A percentile compares a stretch with the other conserved stretches of the same genome.
Conservation (phyloP, 495 filamentous ascomycete species). For the Hypomontagnella submonticulosa region DNA sequence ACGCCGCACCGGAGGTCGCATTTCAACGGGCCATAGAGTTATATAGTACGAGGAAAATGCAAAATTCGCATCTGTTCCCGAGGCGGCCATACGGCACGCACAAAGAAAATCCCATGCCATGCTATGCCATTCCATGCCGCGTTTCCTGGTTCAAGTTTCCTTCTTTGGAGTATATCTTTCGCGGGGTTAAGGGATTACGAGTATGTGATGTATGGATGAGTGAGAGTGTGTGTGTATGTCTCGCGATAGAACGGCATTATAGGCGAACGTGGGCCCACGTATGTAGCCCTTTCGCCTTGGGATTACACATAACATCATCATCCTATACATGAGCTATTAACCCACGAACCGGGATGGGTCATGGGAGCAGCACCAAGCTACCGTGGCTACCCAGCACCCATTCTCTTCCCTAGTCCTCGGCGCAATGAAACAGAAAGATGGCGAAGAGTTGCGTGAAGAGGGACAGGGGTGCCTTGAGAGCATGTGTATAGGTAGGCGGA, state of each 20-base stretch:
- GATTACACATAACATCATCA: conserved; percentile 14
- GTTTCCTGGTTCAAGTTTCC: conserved; percentile 9
- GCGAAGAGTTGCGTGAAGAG: conserved; percentile 22
- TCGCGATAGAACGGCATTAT: conserved; percentile 21
- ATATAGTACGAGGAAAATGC: conserved; percentile 1
- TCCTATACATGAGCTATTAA: conserved; percentile 41
- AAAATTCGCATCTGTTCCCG: background rate
- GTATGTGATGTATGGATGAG: conserved; percentile 15
- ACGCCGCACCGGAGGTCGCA: conserved; percentile 25
- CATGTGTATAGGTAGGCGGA: conserved; percentile 21
- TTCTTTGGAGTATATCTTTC: conserved; percentile 29
- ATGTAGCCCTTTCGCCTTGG: conserved; percentile 6
- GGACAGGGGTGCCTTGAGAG: conserved; percentile 20
- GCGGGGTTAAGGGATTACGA: conserved; percentile 20
- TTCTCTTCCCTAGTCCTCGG: conserved; percentile 7
- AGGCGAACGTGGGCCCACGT: conserved; percentile 16
- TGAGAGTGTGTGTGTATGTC: conserved; percentile 16
- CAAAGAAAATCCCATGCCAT: background rate
- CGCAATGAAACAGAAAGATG: conserved; percentile 27
- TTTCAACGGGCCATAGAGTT: conserved; percentile 5
- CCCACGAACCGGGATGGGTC: conserved; percentile 40
- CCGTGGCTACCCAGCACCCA: conserved; percentile 3
- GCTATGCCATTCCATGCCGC: conserved; percentile 5
- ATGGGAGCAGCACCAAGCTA: conserved; percentile 18
- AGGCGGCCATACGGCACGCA: background rate